Base-by-base conservation (phyloP, 2,329 filamentous ascomycete species). In the Colletotrichum gigasporum region DNA sequence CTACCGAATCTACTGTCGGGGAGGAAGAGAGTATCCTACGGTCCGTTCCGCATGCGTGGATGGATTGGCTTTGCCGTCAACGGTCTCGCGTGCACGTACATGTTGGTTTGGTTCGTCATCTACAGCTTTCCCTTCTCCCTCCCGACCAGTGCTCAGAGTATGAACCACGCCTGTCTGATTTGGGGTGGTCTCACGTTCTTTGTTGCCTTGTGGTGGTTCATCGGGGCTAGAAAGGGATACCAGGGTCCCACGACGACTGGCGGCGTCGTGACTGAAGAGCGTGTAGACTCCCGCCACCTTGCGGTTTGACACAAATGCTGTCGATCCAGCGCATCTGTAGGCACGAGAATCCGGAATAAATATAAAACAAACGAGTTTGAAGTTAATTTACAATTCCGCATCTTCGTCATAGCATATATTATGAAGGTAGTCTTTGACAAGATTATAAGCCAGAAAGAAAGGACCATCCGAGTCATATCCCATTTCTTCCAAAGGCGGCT, bases 41-140 rank as follows among this genome's bases (percentile, higher is more conserved):
- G 89, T 0, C 85, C 85, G 0, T 91, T 90, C 69, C 82, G 78
- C 66, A 85, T 91, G 80, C 75, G 76, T 2, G 77, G 79, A 2
- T 67, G 68, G 10, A 42, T 81, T 2, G 86, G 83, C 1, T 87
- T 85, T 64, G 65, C 75, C 0, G 75, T 90, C 2, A 87, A 87
- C 32, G 75, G 77, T 2, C 68, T 87, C 0, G 80, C 84, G 1
- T 84, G 85, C 67, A 71, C 76, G 0, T 91, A 90, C 71, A 88
- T 91, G 67, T 63, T 83, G 3, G 82, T 83, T 0, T 90, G 87
- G 73, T 82, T 87, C 3, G 83, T 91, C 8, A 86, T 91, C 35
- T 91, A 88, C 71, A 89, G 85, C 70, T 91, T 87, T 70, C 85
- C 85, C 0, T 80, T 79, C 52, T 70, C 78, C 0, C 59, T 83